Conservation (phyloP, 345 rosid species). For the Isatis tinctoria region DNA sequence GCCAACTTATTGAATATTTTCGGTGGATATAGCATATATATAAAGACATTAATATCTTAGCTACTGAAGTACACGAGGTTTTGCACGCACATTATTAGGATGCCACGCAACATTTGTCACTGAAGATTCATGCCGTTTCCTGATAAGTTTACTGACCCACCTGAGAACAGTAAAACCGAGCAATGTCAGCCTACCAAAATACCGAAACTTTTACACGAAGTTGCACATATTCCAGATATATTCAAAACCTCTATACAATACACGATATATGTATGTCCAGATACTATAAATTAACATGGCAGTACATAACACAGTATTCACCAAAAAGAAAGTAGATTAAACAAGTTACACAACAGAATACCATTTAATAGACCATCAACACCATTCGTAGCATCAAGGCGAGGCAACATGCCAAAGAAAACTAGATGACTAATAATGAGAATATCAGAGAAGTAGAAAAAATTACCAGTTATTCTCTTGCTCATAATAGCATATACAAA, state of each 20-base stretch:
- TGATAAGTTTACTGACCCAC: slow-evolving; percentile 99
- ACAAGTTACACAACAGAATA: not conserved
- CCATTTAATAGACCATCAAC: not conserved
- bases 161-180: slow-evolving; percentile 41
- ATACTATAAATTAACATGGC: not conserved
- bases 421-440: not conserved
- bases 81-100: slow-evolving; percentile 80
- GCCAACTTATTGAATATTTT: not conserved
- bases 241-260: slow-evolving; percentile 1
- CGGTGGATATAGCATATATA: not conserved
- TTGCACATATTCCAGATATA: not conserved
- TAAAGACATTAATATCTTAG: not conserved
- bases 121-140: slow-evolving; percentile 87
- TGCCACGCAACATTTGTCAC: slow-evolving; percentile 98
- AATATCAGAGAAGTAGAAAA: slow-evolving; percentile 3
- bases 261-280: not conserved
- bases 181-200: slow-evolving; percentile 18
- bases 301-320: not conserved
- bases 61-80: not conserved
- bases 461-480: slow-evolving; percentile 97
- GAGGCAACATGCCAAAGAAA: not conserved
- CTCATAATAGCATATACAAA: slow-evolving; percentile 96
- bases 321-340: not conserved
- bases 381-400: not conserved
- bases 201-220: not conserved